Evolutionary conservation across 805 yeast genomes (phyloP).

Genomic region (Myxozyma sirexii): DNA sequence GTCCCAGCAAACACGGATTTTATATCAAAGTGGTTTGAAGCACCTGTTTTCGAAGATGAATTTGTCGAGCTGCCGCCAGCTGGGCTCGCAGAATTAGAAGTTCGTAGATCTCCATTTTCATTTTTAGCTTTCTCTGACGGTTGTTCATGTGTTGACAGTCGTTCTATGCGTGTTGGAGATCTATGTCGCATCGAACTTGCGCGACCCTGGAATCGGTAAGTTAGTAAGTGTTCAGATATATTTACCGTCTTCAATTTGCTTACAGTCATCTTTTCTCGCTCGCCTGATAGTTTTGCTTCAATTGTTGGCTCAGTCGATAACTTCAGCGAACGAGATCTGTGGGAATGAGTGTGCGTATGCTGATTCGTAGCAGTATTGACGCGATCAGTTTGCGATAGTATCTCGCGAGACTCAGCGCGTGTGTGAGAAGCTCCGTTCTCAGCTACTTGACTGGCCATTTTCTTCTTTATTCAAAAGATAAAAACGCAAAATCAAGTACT

Average conservation of each 20-base stretch:
- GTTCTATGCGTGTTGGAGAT: constrained; percentile 14
- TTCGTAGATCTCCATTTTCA: not conserved
- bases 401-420: constrained; percentile 16
- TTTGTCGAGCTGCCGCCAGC: not conserved
- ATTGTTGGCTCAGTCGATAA: not conserved
- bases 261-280: constrained; percentile 5
- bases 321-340: constrained; percentile 12
- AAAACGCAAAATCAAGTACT: not conserved
- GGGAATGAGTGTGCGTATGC: constrained; percentile 5
- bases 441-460: not conserved
- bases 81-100: not conserved
- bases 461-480: not conserved
- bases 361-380: constrained; percentile 15
- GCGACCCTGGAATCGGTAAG: not conserved
- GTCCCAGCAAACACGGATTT: too few relatives aligned
- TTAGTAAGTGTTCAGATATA: not conserved
- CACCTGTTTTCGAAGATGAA: not conserved
- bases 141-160: not conserved
- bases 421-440: constrained; percentile 1
- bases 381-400: constrained; percentile 25
- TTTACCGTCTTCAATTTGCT: not conserved
- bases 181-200: constrained; percentile 15
- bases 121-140: not conserved
- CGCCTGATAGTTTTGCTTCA: not conserved
- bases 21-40: not conserved